Base-by-base conservation (phyloP, 371 early-diverging fungal species). In the Racocetra persica region DNA sequence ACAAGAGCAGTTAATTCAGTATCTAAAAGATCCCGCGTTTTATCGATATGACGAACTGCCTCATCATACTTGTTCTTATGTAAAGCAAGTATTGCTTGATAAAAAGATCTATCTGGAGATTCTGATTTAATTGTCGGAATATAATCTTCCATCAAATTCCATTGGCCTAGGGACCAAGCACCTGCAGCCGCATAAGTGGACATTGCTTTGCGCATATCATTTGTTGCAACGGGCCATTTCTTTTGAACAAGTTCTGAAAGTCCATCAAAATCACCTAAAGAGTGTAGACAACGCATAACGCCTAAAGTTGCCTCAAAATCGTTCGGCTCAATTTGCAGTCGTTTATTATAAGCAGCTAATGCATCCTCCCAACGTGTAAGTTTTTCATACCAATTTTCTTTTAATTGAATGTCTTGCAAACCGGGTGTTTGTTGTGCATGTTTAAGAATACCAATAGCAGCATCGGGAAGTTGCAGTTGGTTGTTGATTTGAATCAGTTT, bases 281-380 rank as follows among this genome's bases (percentile, higher is more conserved):
- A 93, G 83, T 96, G 95, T 82, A 98, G 87, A 86, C 99, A 98
- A 26, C 95, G 88, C 94, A 99, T 95, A 45, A 96, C 89, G n/a
- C 97, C 97, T 18, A 95, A 78, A 0, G 94, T 91, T 28, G 94
- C 91, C 18, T 93, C 92, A 78, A 94, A 86, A 5, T 93, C 92
- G 26, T 85, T 83, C 0, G 96, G 96, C 55, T 94, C 92, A 81
- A 95, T 95, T 0, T 86, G 80, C 83, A 95, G 95, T 79, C 95
- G 93, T 8, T 89, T 87, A 82, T 96, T 95, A 84, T 97, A 97
- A 0, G 96, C 96, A 0, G 89, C 91, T 78, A 99, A 84, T 0
- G 97, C 98, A 82, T 98, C 98, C 83, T 98, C 98, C 92, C 98
- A 99, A 69, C 96, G 90, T 79, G 95, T 94, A 45, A 99, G 86